Base-by-base conservation (phyloP, 2,329 filamentous ascomycete genomes). In the Colletotrichum sp. region DNA sequence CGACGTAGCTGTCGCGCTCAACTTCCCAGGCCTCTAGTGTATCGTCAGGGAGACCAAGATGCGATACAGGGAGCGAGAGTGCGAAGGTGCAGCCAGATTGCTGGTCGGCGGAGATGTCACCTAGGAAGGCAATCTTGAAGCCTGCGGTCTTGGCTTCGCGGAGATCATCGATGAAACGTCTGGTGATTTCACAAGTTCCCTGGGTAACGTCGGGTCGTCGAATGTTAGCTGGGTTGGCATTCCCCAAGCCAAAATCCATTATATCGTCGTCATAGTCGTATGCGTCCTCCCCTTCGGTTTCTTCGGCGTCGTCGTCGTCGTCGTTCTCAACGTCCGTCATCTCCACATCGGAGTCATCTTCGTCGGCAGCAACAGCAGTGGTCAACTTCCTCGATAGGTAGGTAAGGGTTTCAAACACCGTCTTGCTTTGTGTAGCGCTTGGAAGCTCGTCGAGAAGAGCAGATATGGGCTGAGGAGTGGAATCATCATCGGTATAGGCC, bases 11-110 rank as follows among this genome's bases (percentile, higher is more conserved):
- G 1, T 86, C 82, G 0, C 87, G 83, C 16, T 89, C 83, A 13
- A 98, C 81, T 73, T 93, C 89, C 95, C 95, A 98, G 2, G 95
- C 94, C 78, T 93, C 88, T 82, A 95, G 89, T 1, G 91, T 92
- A 78, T 96, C 94, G 47, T 93, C 88, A 0, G 94, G 93, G 15
- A 98, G 90, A 1, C 90, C 91, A 2, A 98, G 88, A 77, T 93
- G 93, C 6, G 88, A 85, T 34, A 94, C 89, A 6, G 91, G 91
- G 34, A 94, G 89, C 1, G 95, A 95, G 3, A 97, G 82, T 6
- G 91, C 91, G 21, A 97, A 81, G 5, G 89, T 85, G 72, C 84
- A 87, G 13, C 84, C 87, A 81, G 2, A 77, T 66, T 5, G 80
- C 76, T 33, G 79, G 80, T 21, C n/a, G 18, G 43, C 91, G 15